Base-by-base conservation (phyloP, 495 filamentous ascomycete genomes). In the Copromyces sp. region DNA sequence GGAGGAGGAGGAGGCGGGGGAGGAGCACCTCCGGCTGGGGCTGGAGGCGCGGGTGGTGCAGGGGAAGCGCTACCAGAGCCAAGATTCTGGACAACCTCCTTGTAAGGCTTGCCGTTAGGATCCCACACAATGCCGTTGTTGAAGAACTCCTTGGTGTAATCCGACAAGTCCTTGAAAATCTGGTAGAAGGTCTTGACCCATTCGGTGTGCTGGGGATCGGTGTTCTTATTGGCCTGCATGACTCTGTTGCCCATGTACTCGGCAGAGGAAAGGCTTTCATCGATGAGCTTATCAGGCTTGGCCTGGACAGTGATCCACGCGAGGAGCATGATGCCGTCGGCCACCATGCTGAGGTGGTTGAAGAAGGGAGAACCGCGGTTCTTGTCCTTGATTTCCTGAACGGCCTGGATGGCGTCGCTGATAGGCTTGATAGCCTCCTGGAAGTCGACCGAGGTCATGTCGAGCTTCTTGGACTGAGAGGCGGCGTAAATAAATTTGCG, bases 161-260 rank as follows among this genome's bases (percentile, higher is more conserved):
- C 88, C 29, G 85, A 82, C 41, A 98, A 89, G 8, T 91, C 88
- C 74, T 90, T 91, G 84, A 97, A 93, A 71, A 97, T 89, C 73
- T 90, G 88, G 82, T 95, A 96, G 84, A 93, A 97, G 9, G 94
- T 85, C 77, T 93, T 90, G 17, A 97, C 87, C 89, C 92, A 99
- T 79, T 95, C 89, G 73, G 94, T 86, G 72, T 97, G 92, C 53
- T 90, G 87, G 20, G 87, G 86, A 72, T 96, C 90, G 82, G 92
- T 95, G 39, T 71, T 69, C 84, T 95, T 98, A 81, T 92, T 89
- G 73, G 93, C 90, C 78, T 91, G 94, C 73, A 98, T 81, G 44
- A 99, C 91, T 72, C 92, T 88, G 84, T 99, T 97, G 3, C 95
- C 96, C 74, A 90, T 97, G 83, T 93, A 96, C 80, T 97, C 88